These are phyloP conservation scores for Psilocybe mexicana DNA, from an alignment of 1,284 basidiomycete genomes.

Conservation along the genomic window DNA sequence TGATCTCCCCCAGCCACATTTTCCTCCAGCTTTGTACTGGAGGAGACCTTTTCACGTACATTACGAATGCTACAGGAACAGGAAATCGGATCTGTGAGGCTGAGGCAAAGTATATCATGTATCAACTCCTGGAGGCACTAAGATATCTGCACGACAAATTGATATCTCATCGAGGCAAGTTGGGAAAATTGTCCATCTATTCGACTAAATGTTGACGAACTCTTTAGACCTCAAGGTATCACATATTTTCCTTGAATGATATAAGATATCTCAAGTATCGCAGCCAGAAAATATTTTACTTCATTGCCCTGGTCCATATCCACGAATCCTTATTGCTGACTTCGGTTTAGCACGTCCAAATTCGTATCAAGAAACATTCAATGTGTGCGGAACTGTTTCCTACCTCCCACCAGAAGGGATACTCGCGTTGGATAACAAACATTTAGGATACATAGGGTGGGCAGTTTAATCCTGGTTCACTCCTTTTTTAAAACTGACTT, in stretches of 20 bases:
- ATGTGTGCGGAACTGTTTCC: conserved; percentile 79
- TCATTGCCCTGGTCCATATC: conserved; percentile 73
- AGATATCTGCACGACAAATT: conserved; percentile 72
- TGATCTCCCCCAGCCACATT: conserved; percentile 52
- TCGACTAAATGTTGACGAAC: background rate
- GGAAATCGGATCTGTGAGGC: conserved; percentile 64
- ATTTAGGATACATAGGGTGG: conserved; percentile 66
- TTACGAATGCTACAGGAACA: conserved; percentile 58
- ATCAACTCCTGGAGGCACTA: conserved; percentile 73
- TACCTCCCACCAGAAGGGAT: conserved; percentile 87
- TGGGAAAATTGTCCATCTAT: conserved; percentile 2
- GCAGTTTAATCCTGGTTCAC: conserved; percentile 1
- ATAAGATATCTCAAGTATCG: background rate
- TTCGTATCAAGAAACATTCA: conserved; percentile 75
- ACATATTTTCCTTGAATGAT: background rate
- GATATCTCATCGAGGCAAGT: conserved; percentile 80
- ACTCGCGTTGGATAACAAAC: conserved; percentile 68
- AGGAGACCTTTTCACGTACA: conserved; percentile 79
- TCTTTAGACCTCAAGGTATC: conserved; percentile 71
- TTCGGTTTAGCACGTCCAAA: conserved; percentile 85
- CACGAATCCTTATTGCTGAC: conserved; percentile 81
- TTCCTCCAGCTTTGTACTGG: conserved; percentile 78
- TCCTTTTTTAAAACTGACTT: background rate
- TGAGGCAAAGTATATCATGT: conserved; percentile 84
- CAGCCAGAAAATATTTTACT: conserved; percentile 88